Base-by-base conservation (phyloP, 2,329 filamentous ascomycete genomes). In the Sporothrix humicola region DNA sequence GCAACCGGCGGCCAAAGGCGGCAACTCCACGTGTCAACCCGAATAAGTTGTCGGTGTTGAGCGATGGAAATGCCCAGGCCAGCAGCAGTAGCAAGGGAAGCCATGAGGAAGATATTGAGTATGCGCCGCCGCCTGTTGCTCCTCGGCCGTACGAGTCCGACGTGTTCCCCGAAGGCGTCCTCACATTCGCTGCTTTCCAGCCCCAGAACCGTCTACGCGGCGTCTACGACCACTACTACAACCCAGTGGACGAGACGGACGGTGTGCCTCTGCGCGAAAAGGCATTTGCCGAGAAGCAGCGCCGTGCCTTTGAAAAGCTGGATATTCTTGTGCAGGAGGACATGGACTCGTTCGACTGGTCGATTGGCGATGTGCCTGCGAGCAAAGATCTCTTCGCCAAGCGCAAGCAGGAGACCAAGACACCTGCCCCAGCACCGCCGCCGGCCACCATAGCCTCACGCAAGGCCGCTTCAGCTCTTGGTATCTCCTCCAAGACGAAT, bases 21-120 rank as follows among this genome's bases (percentile, higher is more conserved):
- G 86, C 87, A 68, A 84, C 88, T 23, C 84, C 85, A 74, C 84
- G 86, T 65, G 78, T 81, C n/a, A 85, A 87, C 31, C 80, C 84
- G 9, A 84, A 90, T 75, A 92, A 92, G 80, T 82, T 94, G 63
- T 87, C 90, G 69, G 84, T 90, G 54, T 89, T 91, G 72, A 85
- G 86, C 4, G 73, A 74, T 65, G 42, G 37, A 7, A 20, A 23
- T 26, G 15, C 46, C 17, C 31, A 50, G n/a, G 13, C 42, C 73
- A 13, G 20, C 58, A 88, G 91, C 20, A 23, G 50, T 48, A 13
- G 48, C 50, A 68, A 56, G 13, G 26, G 85, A 84, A 15, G 84
- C 86, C 31, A 87, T 37, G 89, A 93, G 61, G 90, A 91, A 37
- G 95, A 98, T 72, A 89, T 95, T 74, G 96, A 98, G 84, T 97